Evolutionary conservation across 2,329 filamentous ascomycete genomes (phyloP).

Genomic region (Coleophoma eucalyptorum): DNA sequence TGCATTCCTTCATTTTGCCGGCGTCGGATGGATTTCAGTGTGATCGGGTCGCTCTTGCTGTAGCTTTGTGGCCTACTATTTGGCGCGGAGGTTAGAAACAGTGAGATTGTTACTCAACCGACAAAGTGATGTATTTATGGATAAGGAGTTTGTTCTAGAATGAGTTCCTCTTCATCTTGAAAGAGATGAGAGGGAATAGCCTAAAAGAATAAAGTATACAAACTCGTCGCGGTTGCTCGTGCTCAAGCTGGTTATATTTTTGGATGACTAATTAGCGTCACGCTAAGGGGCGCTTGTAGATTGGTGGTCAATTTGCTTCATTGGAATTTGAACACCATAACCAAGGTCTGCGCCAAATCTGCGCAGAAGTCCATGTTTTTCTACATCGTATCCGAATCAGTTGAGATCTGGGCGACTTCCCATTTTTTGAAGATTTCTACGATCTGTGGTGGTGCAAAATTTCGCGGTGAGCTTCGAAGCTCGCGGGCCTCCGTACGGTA

Average conservation of each 20-base stretch:
- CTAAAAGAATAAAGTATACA: too few species aligned
- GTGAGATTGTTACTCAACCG: too few species aligned
- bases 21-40: background rate
- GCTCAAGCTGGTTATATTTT: too few species aligned
- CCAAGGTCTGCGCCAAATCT: background rate
- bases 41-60: too few species aligned
- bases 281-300: background rate
- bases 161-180: too few species aligned
- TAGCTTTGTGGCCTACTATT: too few species aligned
- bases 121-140: too few species aligned
- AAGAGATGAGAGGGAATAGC: too few species aligned
- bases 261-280: background rate
- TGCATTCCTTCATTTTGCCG: slow-evolving; percentile 29
- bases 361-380: slow-evolving; percentile 2
- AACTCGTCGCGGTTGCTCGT: too few species aligned
- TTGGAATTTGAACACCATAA: background rate
- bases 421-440: background rate
- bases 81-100: too few species aligned
- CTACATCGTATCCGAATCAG: background rate
- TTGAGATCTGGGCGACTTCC: background rate
- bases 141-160: too few species aligned
- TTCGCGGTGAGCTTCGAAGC: background rate
- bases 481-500: background rate
- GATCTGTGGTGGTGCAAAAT: background rate
- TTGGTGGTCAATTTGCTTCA: background rate